These are phyloP conservation scores for Moesziomyces sp. DNA, from an alignment of 1,284 basidiomycete species.

Conservation along the genomic window DNA sequence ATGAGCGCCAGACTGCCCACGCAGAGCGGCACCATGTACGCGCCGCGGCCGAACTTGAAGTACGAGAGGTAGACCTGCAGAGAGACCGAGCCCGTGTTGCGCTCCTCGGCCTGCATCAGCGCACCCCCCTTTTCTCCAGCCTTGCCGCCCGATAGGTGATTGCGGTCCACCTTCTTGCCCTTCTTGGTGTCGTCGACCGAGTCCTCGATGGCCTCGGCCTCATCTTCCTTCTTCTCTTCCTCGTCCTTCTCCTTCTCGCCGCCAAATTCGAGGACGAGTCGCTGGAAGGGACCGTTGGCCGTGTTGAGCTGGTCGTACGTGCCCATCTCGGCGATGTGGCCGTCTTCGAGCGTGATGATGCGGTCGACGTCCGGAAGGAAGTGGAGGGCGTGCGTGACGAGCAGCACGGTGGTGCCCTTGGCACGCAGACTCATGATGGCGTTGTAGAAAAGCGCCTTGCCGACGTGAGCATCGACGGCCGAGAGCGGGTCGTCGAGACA, in stretches of 20 bases:
- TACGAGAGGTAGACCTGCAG: conserved; percentile 76
- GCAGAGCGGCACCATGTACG: conserved; percentile 74
- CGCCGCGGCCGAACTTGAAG: conserved; percentile 75
- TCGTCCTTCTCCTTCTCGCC: conserved; percentile 54
- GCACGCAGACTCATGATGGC: conserved; percentile 57
- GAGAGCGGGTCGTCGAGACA: conserved; percentile 81
- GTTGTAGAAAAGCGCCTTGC: conserved; percentile 66
- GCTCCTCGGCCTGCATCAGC: conserved; percentile 62
- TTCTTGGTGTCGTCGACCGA: conserved; percentile 23
- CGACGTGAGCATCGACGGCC: conserved; percentile 70
- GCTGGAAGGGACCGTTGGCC: conserved; percentile 73
- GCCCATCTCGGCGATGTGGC: conserved; percentile 75
- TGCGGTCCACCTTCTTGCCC: conserved; percentile 37
- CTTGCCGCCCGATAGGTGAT: conserved; percentile 31
- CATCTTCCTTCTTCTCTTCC: conserved; percentile 52
- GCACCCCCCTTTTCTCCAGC: conserved; percentile 46
- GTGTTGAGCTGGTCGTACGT: conserved; percentile 74
- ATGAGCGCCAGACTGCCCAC: conserved; percentile 74
- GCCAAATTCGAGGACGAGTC: conserved; percentile 69
- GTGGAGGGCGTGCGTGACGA: conserved; percentile 69
- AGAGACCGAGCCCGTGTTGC: conserved; percentile 65
- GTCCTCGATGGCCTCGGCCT: conserved; percentile 46
- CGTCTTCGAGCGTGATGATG: conserved; percentile 80
- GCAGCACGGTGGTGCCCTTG: conserved; percentile 57
- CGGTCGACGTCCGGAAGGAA: conserved; percentile 74